These are phyloP conservation scores for Calonectria pauciramosa DNA, from an alignment of 2,329 filamentous ascomycete species.

Conservation along the genomic window DNA sequence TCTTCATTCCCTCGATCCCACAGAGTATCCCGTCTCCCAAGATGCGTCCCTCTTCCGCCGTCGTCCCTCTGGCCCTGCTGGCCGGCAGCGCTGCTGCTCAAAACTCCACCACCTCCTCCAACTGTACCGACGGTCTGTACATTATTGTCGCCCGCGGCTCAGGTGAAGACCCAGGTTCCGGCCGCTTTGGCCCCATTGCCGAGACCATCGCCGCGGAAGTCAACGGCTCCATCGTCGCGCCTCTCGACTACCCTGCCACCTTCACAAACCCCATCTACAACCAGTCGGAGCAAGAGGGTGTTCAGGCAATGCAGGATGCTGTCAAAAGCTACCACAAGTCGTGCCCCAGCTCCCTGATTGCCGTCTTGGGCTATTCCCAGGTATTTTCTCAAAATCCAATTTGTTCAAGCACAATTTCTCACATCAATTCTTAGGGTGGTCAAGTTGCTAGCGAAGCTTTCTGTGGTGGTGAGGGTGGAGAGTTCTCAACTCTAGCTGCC, in stretches of 20 bases:
- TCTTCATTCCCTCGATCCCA: neutral
- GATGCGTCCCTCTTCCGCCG: conserved; percentile 34
- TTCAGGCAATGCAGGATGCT: conserved; percentile 46
- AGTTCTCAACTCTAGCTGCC: conserved; percentile 45
- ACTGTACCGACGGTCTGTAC: conserved; percentile 55
- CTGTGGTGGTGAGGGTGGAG: conserved; percentile 51
- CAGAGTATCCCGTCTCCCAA: conserved; percentile 2
- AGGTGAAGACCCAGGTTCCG: conserved; percentile 50
- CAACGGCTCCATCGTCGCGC: conserved; percentile 50
- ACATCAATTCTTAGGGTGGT: conserved; percentile 48
- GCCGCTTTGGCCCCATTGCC: conserved; percentile 51
- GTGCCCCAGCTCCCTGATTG: conserved; percentile 57
- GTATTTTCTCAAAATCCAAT: conserved; percentile 33
- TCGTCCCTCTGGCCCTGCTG: conserved; percentile 43
- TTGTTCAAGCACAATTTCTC: conserved; percentile 29
- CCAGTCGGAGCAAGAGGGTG: conserved; percentile 52
- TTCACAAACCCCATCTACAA: conserved; percentile 50
- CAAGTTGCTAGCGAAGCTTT: conserved; percentile 55
- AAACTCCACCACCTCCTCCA: conserved; percentile 25
- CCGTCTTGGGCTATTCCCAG: conserved; percentile 59
- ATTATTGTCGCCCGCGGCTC: conserved; percentile 58
- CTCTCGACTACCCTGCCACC: conserved; percentile 56
- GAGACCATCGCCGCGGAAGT: conserved; percentile 49
- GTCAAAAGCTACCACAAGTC: conserved; percentile 50
- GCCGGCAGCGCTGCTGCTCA: conserved; percentile 41